Evolutionary conservation across 179 eudicot species (phyloP).

Genomic region (Sideroxylon spinosum): DNA sequence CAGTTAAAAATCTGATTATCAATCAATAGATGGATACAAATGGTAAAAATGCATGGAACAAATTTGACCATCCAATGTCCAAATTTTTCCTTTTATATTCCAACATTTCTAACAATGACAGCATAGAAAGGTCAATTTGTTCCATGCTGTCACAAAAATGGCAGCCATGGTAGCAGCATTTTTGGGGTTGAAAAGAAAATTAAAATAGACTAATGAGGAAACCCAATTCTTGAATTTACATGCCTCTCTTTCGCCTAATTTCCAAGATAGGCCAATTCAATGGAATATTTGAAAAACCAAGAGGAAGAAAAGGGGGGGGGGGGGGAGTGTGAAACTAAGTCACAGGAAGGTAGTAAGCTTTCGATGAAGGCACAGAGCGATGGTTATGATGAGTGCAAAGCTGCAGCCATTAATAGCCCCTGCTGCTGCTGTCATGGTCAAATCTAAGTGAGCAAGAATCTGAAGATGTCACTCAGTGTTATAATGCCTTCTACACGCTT

Average conservation of each 20-base stretch:
- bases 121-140: not conserved
- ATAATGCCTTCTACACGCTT: slow-evolving; percentile 63
- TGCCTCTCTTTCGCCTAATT: slow-evolving; percentile 21
- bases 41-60: not conserved
- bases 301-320: not conserved
- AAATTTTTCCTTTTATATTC: not conserved
- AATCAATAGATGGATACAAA: not conserved
- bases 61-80: not conserved
- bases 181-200: not conserved
- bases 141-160: slow-evolving; percentile 15
- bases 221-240: slow-evolving; percentile 20
- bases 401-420: not conserved
- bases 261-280: slow-evolving; percentile 28
- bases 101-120: not conserved
- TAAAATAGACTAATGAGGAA: slow-evolving; percentile 6
- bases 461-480: slow-evolving; percentile 48
- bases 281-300: slow-evolving; percentile 18
- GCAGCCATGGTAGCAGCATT: not conserved
- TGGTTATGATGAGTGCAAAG: too few relatives aligned
- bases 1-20: not conserved
- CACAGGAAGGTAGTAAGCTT: not conserved
- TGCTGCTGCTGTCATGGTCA: not conserved
- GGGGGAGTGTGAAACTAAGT: not conserved
- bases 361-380: not conserved
- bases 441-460: slow-evolving; percentile 44